Percentiles rank a stretch among this genome's conserved stretches.
Conservation (phyloP, 169 alveolate species). For the Plasmodium yoelii region DNA sequence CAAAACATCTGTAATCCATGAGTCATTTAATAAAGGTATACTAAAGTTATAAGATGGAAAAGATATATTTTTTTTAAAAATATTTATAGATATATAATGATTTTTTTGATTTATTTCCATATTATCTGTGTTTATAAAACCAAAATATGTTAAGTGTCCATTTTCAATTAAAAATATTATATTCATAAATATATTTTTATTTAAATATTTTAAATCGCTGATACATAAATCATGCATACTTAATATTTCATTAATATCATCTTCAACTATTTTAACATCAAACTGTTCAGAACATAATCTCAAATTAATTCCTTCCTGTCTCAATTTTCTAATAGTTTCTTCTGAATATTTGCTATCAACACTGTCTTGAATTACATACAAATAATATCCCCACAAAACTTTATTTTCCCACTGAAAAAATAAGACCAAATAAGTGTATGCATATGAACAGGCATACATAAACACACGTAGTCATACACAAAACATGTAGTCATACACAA, state of each 20-base stretch:
- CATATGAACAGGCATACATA: background rate
- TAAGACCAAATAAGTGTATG: background rate
- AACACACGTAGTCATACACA: background rate
- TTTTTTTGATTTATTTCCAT: slow-evolving; percentile 40
- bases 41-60: slow-evolving; percentile 55
- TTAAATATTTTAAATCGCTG: slow-evolving; percentile 18
- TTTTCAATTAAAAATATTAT: slow-evolving; percentile 63
- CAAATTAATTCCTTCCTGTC: slow-evolving; percentile 42
- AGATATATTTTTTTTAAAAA: slow-evolving; percentile 29
- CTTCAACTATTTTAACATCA: slow-evolving; percentile 35
- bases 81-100: slow-evolving; percentile 37
- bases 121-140: slow-evolving; percentile 49
- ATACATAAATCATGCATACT: slow-evolving; percentile 28
- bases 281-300: slow-evolving; percentile 42
- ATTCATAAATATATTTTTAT: slow-evolving; percentile 41
- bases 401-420: slow-evolving; percentile 26
- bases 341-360: slow-evolving; percentile 63
- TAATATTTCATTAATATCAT: slow-evolving; percentile 39
- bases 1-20: slow-evolving; percentile 61
- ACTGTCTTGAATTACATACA: slow-evolving; percentile 60
- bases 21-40: slow-evolving; percentile 63
- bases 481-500: too few relatives aligned
- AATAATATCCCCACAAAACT: slow-evolving; percentile 60
- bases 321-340: slow-evolving; percentile 7
- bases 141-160: slow-evolving; percentile 65